These are phyloP conservation scores for Hibiscus tridactylites DNA, from an alignment of 345 rosid species.

Conservation along the genomic window DNA sequence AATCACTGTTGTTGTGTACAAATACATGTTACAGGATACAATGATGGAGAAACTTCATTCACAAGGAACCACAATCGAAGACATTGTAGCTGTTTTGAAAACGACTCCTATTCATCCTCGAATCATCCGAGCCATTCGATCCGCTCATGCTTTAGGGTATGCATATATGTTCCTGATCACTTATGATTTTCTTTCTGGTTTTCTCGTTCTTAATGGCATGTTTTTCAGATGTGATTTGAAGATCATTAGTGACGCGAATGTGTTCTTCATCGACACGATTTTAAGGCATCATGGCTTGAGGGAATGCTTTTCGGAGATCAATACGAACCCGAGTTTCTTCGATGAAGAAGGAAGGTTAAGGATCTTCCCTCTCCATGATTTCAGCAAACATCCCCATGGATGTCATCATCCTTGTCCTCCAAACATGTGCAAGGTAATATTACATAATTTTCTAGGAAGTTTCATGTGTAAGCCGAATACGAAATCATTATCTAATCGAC, in stretches of 20 bases:
- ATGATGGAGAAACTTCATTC: too few species aligned
- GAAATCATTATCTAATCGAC: too few species aligned
- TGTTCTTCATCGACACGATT: conserved; percentile 66
- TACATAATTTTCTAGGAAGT: too few species aligned
- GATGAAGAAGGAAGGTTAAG: conserved; percentile 52
- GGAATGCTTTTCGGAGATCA: conserved; percentile 66
- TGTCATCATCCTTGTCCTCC: conserved; percentile 62
- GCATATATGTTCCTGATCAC: background rate
- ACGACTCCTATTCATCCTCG: too few species aligned
- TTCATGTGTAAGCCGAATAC: too few species aligned
- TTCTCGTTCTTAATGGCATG: background rate
- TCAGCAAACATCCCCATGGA: conserved; percentile 48
- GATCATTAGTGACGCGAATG: conserved; percentile 78
- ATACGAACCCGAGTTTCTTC: conserved; percentile 45
- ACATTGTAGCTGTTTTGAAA: too few species aligned
- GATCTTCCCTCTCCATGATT: conserved; percentile 58
- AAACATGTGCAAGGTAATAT: conserved; percentile 86
- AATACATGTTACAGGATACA: too few species aligned
- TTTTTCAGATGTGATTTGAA: conserved; percentile 65
- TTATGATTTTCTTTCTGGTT: background rate
- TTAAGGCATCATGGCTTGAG: conserved; percentile 56
- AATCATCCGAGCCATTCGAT: too few species aligned
- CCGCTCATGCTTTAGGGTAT: conserved; percentile 33
- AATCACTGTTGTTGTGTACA: too few species aligned
- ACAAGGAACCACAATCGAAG: too few species aligned